Evolutionary conservation across 1,139 yeast genomes (phyloP).

Genomic region (Sugiyamaella grinbergsii): DNA sequence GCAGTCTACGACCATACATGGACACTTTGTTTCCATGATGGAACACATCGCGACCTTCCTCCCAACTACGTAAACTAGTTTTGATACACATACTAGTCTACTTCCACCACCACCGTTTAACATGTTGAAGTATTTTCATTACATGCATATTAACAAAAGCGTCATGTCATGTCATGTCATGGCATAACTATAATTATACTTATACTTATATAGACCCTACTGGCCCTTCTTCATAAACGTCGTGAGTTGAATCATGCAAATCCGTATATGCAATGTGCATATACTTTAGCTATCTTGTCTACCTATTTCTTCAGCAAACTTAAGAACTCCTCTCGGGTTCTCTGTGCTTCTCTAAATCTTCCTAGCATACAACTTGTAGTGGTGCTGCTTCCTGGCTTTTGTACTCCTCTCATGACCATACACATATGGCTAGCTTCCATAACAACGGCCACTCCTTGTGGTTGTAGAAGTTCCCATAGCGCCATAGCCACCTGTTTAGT

Average conservation of each 20-base stretch:
- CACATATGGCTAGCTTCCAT: constrained; percentile 99
- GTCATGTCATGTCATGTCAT: neutral
- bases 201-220: too few species aligned
- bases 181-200: neutral
- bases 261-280: neutral
- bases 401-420: constrained; percentile 98
- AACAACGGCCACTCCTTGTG: constrained; percentile 97
- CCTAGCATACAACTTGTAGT: constrained; percentile 98
- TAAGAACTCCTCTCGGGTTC: constrained; percentile 94
- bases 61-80: neutral
- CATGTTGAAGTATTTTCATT: constrained; percentile 16
- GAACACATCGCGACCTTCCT: neutral
- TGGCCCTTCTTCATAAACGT: constrained; percentile 16
- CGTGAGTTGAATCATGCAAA: constrained; percentile 25
- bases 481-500: constrained; percentile 99
- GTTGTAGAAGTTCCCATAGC: constrained; percentile 81
- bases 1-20: neutral
- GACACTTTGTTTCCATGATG: neutral
- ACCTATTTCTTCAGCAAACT: constrained; percentile 48
- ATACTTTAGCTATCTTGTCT: neutral
- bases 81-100: too few species aligned
- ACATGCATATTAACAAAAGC: neutral
- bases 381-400: constrained; percentile 90
- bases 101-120: too few species aligned
- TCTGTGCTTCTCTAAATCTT: constrained; percentile 87